Evolutionary conservation across 2,329 filamentous ascomycete species (phyloP).

Genomic region (Lasiodiplodia sp.): DNA sequence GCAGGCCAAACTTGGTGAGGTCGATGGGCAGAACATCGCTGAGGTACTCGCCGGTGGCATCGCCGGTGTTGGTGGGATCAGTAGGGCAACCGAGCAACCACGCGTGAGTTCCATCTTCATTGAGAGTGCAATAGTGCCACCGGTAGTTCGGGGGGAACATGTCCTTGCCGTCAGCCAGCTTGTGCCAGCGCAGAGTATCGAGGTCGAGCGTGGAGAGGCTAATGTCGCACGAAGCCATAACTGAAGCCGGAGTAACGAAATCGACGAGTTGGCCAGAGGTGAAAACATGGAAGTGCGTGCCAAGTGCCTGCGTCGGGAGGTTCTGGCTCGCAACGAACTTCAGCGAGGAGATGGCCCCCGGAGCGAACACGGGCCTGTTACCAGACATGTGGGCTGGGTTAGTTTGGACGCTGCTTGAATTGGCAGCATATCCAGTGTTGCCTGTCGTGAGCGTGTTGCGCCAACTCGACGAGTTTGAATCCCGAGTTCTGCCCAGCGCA

Average conservation of each 20-base stretch:
- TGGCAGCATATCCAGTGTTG: conserved; percentile 72
- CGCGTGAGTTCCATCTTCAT: conserved; percentile 92
- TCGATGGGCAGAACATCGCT: conserved; percentile 96
- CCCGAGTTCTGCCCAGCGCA: conserved; percentile 20
- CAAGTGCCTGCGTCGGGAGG: conserved; percentile 86
- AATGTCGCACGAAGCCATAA: conserved; percentile 85
- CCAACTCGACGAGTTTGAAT: conserved; percentile 50
- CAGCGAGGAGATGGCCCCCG: conserved; percentile 86
- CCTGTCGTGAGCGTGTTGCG: conserved; percentile 40
- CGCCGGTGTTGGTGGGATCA: conserved; percentile 70
- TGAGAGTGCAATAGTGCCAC: conserved; percentile 98
- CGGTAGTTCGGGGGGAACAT: conserved; percentile 91
- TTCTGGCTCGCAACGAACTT: conserved; percentile 89
- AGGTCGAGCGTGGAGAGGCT: conserved; percentile 90
- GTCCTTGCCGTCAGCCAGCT: conserved; percentile 90
- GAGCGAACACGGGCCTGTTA: conserved; percentile 66
- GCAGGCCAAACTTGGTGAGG: conserved; percentile 85
- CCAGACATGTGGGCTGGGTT: conserved; percentile 53
- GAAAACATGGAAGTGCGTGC: conserved; percentile 94
- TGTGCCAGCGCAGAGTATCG: conserved; percentile 89
- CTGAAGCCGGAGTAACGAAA: conserved; percentile 90
- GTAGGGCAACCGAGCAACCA: conserved; percentile 95
- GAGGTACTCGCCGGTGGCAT: conserved; percentile 86
- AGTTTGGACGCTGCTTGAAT: conserved; percentile 68
- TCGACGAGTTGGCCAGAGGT: conserved; percentile 92